Conservation (phyloP, 805 yeast species). For the Yamadazyma sp. region DNA sequence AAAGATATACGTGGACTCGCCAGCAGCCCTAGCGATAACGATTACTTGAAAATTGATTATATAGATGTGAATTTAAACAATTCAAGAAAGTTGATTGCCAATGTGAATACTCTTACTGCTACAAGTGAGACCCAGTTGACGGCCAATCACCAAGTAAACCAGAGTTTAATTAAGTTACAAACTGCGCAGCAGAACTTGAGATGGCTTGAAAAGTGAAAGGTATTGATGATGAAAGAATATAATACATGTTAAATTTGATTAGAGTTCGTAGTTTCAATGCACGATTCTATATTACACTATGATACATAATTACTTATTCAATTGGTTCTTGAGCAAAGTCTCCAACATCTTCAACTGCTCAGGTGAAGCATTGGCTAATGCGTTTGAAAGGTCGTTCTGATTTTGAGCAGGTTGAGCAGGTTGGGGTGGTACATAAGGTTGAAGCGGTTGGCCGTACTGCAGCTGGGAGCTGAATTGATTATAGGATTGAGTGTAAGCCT, state of each 20-base stretch:
- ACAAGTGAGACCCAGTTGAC: slow-evolving; percentile 5
- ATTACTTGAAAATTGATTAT: slow-evolving; percentile 32
- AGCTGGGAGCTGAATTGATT: slow-evolving; percentile 6
- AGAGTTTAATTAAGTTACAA: slow-evolving; percentile 9
- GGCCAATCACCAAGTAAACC: slow-evolving; percentile 5
- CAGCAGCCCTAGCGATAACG: slow-evolving; percentile 20
- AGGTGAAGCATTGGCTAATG: slow-evolving; percentile 17
- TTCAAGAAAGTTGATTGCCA: slow-evolving; percentile 28
- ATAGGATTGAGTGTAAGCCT: slow-evolving; percentile 6
- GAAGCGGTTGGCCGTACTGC: slow-evolving; percentile 7
- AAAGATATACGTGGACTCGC: slow-evolving; percentile 17
- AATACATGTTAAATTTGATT: too few relatives aligned
- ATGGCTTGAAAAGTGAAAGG: slow-evolving; percentile 9
- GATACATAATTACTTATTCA: slow-evolving; percentile 15
- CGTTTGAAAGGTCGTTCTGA: slow-evolving; percentile 10
- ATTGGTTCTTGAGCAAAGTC: slow-evolving; percentile 23
- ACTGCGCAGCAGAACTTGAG: slow-evolving; percentile 8
- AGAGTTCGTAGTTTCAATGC: too few relatives aligned
- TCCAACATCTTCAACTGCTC: slow-evolving; percentile 28
- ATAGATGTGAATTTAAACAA: slow-evolving; percentile 36
- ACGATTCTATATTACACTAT: slow-evolving; percentile 7
- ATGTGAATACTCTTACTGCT: slow-evolving; percentile 11
- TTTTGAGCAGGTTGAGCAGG: slow-evolving; percentile 4
- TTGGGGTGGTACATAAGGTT: slow-evolving; percentile 7
- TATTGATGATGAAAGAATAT: too few relatives aligned